phyloP scores from a whole-genome alignment of 2,329 filamentous ascomycete genomes.

The Pyrenophora graminea region DNA sequence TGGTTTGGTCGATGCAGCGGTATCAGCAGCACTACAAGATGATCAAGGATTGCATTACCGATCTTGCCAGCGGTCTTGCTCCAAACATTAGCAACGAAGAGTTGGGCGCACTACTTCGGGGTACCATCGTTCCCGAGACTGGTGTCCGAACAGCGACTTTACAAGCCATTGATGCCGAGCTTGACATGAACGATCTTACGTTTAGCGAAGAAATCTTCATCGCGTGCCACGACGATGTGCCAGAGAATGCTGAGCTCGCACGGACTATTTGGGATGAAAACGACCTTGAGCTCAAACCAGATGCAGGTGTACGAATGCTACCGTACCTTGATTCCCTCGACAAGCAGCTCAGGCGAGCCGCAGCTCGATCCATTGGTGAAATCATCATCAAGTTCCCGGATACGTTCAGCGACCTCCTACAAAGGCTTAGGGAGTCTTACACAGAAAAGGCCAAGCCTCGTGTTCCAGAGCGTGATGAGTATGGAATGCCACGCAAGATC shows the following conservation, averaged over 20 bases:
- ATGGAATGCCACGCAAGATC: conserved; percentile 90
- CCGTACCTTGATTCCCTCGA: conserved; percentile 82
- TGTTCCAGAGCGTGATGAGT: conserved; percentile 83
- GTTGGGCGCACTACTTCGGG: conserved; percentile 74
- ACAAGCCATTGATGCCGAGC: conserved; percentile 86
- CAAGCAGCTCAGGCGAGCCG: conserved; percentile 78
- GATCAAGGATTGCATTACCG: conserved; percentile 87
- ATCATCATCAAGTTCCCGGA: conserved; percentile 65
- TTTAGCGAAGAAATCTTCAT: conserved; percentile 94
- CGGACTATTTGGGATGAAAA: conserved; percentile 95
- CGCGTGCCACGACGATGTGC: conserved; percentile 85
- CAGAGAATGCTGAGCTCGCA: conserved; percentile 83
- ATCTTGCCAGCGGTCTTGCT: conserved; percentile 82
- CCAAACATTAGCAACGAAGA: conserved; percentile 77
- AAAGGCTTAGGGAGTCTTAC: conserved; percentile 72
- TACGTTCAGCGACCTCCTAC: conserved; percentile 65
- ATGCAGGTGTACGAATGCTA: conserved; percentile 69
- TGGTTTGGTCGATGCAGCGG: conserved; percentile 82
- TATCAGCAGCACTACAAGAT: conserved; percentile 95
- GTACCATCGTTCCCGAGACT: conserved; percentile 76
- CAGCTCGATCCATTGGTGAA: conserved; percentile 79
- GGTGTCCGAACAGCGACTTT: conserved; percentile 82
- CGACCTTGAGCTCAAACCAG: conserved; percentile 69
- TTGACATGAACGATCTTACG: conserved; percentile 84
- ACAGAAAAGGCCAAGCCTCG: conserved; percentile 78